Base-by-base conservation (phyloP, 2,329 filamentous ascomycete genomes). In the Lojkania enalia region DNA sequence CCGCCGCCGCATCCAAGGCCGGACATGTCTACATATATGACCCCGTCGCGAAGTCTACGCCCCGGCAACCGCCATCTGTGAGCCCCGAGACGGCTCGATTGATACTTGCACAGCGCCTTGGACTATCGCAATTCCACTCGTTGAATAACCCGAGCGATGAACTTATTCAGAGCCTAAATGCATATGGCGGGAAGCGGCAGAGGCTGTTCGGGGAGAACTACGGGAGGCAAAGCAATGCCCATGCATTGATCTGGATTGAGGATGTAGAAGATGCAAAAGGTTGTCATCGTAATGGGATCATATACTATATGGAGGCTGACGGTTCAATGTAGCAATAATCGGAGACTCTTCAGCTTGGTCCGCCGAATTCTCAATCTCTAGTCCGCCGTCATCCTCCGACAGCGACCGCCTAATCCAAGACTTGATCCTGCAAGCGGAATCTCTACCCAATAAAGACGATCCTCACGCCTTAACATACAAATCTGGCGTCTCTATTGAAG, bases 101-200 rank as follows among this genome's bases (percentile, higher is more conserved):
- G 45, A 71, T 79, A 37, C 58, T 80, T 47, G 77, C 77, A 38
- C 74, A 77, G 60, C 66, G 76, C 55, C 69, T 78, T 19, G 76
- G 76, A 14, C 64, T 79, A 23, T 74, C 76, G 41, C 69, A 72
- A 42, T 79, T 72, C 62, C 76, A 79, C 52, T 60, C 65, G 18
- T 60, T 76, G 36, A 65, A 71, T 45, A 53, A 71, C 46, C 53
- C 64, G 20, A 66, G 67, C 37, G 66, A 73, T 9, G 66, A 72
- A 7, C 65, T 64, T n/a, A 58, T 80, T 39, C 54, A 69, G 25
- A 69, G 72, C 36, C 70, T 80, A 51, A 78, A 78, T 60, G 62
- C 63, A 21, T 76, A 70, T 55, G 75, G 76, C 27, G 68, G 69
- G 35, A 44, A 56, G 48, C 61, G 60, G 44, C 69, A 69, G 51